Percentiles rank a stretch among this genome's conserved stretches.
These are phyloP conservation scores for Purshia tridentata DNA, from an alignment of 306 rosid species.

Conservation along the genomic window DNA sequence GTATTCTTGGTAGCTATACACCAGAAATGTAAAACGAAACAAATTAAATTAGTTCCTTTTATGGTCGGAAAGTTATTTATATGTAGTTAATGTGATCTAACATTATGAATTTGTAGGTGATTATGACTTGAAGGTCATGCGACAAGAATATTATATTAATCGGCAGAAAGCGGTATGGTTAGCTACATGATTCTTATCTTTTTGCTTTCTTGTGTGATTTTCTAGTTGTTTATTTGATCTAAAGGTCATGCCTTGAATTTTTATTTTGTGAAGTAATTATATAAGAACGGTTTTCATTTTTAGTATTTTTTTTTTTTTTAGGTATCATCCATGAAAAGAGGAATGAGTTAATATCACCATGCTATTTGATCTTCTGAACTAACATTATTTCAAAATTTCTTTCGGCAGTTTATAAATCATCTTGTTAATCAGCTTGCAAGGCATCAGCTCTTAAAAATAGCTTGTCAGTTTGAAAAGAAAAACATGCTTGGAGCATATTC, in stretches of 20 bases:
- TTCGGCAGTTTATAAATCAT: conserved; percentile 90
- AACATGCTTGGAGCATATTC: conserved; percentile 92
- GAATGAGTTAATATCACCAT: conserved; percentile 1
- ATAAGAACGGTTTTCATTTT: background rate
- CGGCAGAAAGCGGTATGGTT: conserved; percentile 79
- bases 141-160: conserved; percentile 90
- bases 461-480: conserved; percentile 95
- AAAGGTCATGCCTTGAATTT: conserved; percentile 2
- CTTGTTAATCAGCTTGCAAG: conserved; percentile 91
- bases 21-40: conserved; percentile 13
- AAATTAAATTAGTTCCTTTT: background rate
- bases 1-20: conserved; percentile 32
- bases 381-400: conserved; percentile 28
- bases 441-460: conserved; percentile 87
- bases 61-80: conserved; percentile 8
- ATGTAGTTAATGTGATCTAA: conserved; percentile 22
- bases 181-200: conserved; percentile 13
- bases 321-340: background rate
- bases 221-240: conserved; percentile 4
- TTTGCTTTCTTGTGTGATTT: conserved; percentile 9
- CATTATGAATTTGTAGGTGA: conserved; percentile 63
- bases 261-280: conserved; percentile 7
- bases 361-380: conserved; percentile 11
- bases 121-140: conserved; percentile 97
- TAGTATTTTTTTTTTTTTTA: too few species aligned